Evolutionary conservation across 2,329 filamentous ascomycete species (phyloP).

Genomic region (Zymoseptoria tritici): DNA sequence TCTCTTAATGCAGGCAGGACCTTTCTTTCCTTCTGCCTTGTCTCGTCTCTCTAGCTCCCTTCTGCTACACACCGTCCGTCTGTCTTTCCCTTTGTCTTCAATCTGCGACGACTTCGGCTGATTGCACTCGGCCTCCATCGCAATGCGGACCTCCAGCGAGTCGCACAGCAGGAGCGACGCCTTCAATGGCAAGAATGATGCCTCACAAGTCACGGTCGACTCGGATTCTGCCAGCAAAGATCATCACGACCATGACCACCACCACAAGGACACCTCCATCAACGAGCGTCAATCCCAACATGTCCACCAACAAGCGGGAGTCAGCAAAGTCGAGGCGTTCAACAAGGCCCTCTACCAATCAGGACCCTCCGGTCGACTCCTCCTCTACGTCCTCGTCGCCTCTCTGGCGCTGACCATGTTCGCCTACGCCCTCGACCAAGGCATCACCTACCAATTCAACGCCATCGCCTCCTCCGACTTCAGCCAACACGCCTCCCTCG

Average conservation of each 20-base stretch:
- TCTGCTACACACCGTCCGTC: too few species aligned
- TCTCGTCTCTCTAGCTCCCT: too few species aligned
- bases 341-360: constrained; percentile 24
- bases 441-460: constrained; percentile 9
- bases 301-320: constrained; percentile 3
- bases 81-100: neutral
- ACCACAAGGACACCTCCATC: neutral
- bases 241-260: neutral
- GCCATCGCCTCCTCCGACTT: constrained; percentile 5
- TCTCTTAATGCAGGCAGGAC: too few species aligned
- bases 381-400: constrained; percentile 17
- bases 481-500: constrained; percentile 1
- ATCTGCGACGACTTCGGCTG: neutral
- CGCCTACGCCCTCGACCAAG: constrained; percentile 18
- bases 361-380: constrained; percentile 13
- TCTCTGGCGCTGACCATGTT: constrained; percentile 27
- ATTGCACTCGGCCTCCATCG: neutral
- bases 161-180: neutral
- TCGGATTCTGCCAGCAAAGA: neutral
- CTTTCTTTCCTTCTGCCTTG: too few species aligned
- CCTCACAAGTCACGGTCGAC: neutral
- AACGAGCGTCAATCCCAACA: neutral
- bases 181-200: neutral
- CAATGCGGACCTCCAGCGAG: neutral
- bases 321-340: constrained; percentile 24